Conservation (phyloP, 192 early-diverging fungal species). For the Diversispora epigaea region DNA sequence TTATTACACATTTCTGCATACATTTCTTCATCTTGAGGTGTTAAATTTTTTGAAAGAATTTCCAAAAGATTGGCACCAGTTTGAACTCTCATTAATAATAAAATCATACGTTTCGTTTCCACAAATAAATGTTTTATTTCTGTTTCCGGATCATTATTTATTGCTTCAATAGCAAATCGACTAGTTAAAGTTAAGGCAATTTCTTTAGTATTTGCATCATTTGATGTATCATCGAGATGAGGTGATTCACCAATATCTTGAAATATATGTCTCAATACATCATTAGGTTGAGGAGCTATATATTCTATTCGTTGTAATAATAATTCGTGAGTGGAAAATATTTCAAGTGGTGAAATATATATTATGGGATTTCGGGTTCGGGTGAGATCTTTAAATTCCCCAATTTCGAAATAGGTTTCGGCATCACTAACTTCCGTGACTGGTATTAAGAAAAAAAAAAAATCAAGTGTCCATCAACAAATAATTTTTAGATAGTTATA, state of each 20-base stretch:
- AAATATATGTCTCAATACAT: constrained; percentile 65
- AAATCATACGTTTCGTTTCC: constrained; percentile 87
- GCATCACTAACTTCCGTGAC: constrained; percentile 85
- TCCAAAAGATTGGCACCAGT: constrained; percentile 78
- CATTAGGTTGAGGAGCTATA: constrained; percentile 63
- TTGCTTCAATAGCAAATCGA: constrained; percentile 58
- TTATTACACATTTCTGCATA: constrained; percentile 51
- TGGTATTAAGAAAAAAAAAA: constrained; percentile 30
- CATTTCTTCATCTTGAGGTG: constrained; percentile 70
- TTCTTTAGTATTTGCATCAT: constrained; percentile 49
- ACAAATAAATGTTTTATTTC: constrained; percentile 69
- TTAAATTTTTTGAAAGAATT: constrained; percentile 76
- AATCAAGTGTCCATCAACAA: neutral
- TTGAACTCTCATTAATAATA: constrained; percentile 85
- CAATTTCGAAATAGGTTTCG: constrained; percentile 87
- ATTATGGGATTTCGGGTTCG: constrained; percentile 81
- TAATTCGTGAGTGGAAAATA: constrained; percentile 85
- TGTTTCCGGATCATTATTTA: constrained; percentile 46
- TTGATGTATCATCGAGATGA: constrained; percentile 43
- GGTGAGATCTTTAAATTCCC: constrained; percentile 81
- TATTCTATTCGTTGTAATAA: constrained; percentile 78
- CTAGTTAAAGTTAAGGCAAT: constrained; percentile 69
- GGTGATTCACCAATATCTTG: constrained; percentile 62
- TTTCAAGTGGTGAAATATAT: constrained; percentile 87
- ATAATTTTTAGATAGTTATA: neutral